These are phyloP conservation scores for Astrephomene gubernaculifera DNA, from an alignment of 139 green algal species.

Conservation along the genomic window DNA sequence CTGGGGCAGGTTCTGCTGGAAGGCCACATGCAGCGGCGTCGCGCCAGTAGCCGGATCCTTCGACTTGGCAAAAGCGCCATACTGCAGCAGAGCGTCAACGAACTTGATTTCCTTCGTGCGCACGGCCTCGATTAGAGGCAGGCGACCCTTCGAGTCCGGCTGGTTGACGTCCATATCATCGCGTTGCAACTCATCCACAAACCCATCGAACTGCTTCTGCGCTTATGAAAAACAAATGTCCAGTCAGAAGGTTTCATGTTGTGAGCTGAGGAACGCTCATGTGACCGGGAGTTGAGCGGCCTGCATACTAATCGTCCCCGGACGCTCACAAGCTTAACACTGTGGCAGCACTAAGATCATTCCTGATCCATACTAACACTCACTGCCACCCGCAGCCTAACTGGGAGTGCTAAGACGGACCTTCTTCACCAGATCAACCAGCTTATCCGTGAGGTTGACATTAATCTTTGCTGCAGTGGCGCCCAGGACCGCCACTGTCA, in stretches of 20 bases:
- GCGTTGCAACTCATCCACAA: slow-evolving; percentile 43
- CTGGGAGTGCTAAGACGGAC: not conserved
- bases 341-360: not conserved
- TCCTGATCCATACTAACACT: not conserved
- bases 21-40: slow-evolving; percentile 42
- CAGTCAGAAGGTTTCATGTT: not conserved
- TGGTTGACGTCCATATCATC: slow-evolving; percentile 55
- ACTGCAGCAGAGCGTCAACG: slow-evolving; percentile 61
- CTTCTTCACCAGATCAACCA: slow-evolving; percentile 42
- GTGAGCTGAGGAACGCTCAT: no score
- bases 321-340: no score
- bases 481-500: not conserved
- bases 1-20: slow-evolving; percentile 38
- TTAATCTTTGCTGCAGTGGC: slow-evolving; percentile 1
- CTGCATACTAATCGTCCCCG: not conserved
- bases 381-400: not conserved
- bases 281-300: not conserved
- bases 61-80: slow-evolving; percentile 37
- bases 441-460: slow-evolving; percentile 39
- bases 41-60: slow-evolving; percentile 48
- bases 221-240: no score
- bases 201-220: slow-evolving; percentile 40
- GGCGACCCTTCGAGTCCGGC: slow-evolving; percentile 45
- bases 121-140: slow-evolving; percentile 54
- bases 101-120: slow-evolving; percentile 50